phyloP scores from a whole-genome alignment of 1,284 basidiomycete genomes.

The Ceratobasidium sp. region DNA sequence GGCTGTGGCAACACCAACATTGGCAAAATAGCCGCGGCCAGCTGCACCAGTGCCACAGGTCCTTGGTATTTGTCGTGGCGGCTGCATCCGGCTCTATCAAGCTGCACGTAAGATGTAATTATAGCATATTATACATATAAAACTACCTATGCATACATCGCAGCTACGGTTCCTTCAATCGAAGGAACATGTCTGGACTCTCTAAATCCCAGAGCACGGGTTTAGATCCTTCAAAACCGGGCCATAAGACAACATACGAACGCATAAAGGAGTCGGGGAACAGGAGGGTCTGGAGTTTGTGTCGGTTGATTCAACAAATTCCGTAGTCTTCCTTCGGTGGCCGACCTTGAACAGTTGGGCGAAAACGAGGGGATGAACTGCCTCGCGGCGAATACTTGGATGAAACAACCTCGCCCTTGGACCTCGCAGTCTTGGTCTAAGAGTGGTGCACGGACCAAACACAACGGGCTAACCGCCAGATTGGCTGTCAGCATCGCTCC shows the following conservation, averaged over 20 bases:
- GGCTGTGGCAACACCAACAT: not conserved
- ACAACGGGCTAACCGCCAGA: too few species aligned
- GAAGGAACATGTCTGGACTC: slow-evolving; percentile 16
- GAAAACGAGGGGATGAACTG: not conserved
- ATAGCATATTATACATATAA: not conserved
- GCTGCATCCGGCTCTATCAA: not conserved
- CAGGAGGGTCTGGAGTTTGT: not conserved
- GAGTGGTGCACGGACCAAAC: too few species aligned
- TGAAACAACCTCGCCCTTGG: not conserved
- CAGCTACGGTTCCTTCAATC: not conserved
- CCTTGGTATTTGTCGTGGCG: not conserved
- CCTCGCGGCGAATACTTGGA: not conserved
- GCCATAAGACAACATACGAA: slow-evolving; percentile 7
- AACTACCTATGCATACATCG: too few species aligned
- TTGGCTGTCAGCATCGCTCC: too few species aligned
- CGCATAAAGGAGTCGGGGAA: slow-evolving; percentile 11
- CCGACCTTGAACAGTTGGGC: not conserved
- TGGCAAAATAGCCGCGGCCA: slow-evolving; percentile 3
- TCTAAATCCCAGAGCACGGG: slow-evolving; percentile 19
- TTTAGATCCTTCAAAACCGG: not conserved
- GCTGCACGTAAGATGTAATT: not conserved
- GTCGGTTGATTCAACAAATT: slow-evolving; percentile 2
- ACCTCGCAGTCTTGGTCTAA: too few species aligned
- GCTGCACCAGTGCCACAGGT: not conserved
- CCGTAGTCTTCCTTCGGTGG: slow-evolving; percentile 6